phyloP scores from a whole-genome alignment of 345 rosid species.

The Clarkia xantiana region DNA sequence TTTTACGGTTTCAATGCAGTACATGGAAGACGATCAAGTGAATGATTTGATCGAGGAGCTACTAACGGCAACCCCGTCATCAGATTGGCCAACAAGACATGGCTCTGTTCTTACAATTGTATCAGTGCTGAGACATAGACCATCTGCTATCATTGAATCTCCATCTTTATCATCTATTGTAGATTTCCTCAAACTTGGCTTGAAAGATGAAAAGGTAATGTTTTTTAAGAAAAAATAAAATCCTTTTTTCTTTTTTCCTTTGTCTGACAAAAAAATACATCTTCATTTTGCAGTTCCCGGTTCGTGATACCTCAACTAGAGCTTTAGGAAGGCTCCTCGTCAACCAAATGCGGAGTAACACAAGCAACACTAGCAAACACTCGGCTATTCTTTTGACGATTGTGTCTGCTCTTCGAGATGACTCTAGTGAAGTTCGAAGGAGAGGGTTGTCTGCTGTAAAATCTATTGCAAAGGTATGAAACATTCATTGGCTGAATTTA shows the following conservation, averaged over 20 bases:
- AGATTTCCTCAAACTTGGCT: slow-evolving; percentile 34
- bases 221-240: neutral
- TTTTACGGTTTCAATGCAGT: slow-evolving; percentile 28
- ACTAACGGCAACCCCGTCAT: slow-evolving; percentile 29
- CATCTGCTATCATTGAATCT: slow-evolving; percentile 33
- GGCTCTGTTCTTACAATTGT: slow-evolving; percentile 70
- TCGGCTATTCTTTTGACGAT: slow-evolving; percentile 38
- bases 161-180: slow-evolving; percentile 35
- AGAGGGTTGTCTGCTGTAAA: slow-evolving; percentile 68
- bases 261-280: slow-evolving; percentile 14
- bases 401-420: slow-evolving; percentile 67
- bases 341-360: slow-evolving; percentile 37
- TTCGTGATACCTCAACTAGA: slow-evolving; percentile 79
- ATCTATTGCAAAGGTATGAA: slow-evolving; percentile 56
- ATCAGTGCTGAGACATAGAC: slow-evolving; percentile 56
- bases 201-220: slow-evolving; percentile 84
- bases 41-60: slow-evolving; percentile 44
- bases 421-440: slow-evolving; percentile 91
- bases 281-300: slow-evolving; percentile 49
- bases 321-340: slow-evolving; percentile 81
- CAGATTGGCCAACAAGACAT: slow-evolving; percentile 69
- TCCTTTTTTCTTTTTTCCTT: neutral
- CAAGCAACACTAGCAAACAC: slow-evolving; percentile 24
- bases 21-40: slow-evolving; percentile 57
- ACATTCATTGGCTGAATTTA: neutral